Percentiles rank a stretch among this genome's conserved stretches.
Evolutionary conservation across 352 stramenopile genomes (phyloP).

Genomic region (Globisporangium okanoganense): DNA sequence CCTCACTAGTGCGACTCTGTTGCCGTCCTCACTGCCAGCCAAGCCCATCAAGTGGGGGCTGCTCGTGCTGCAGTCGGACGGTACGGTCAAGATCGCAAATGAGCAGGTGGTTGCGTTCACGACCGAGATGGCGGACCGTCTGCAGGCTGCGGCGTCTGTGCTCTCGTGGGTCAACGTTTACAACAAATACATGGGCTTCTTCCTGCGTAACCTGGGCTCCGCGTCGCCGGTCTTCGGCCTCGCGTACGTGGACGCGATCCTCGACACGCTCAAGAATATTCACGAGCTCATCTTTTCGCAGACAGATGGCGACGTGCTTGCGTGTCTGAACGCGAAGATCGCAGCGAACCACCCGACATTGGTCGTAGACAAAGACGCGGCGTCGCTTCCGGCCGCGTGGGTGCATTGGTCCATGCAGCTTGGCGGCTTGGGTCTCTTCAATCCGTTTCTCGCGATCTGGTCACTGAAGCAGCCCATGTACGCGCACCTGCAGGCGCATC

Average conservation of each 20-base stretch:
- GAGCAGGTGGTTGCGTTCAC: constrained; percentile 33
- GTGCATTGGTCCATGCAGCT: constrained; percentile 35
- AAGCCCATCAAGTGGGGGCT: constrained; percentile 41
- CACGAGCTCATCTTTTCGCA: constrained; percentile 30
- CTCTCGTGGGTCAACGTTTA: constrained; percentile 47
- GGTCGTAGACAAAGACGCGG: background rate
- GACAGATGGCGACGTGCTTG: constrained; percentile 33
- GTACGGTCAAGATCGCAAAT: constrained; percentile 28
- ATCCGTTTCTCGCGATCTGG: constrained; percentile 42
- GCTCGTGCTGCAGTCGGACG: constrained; percentile 36
- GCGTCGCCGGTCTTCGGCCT: constrained; percentile 31
- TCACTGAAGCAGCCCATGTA: constrained; percentile 22
- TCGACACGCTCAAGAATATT: constrained; percentile 31
- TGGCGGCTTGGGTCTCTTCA: constrained; percentile 38
- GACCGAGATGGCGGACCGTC: constrained; percentile 33
- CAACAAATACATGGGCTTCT: constrained; percentile 63
- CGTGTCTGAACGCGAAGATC: constrained; percentile 23
- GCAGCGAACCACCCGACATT: constrained; percentile 9
- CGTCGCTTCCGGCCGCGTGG: constrained; percentile 29
- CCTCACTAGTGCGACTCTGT: constrained; percentile 10
- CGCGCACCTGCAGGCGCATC: constrained; percentile 20
- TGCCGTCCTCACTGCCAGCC: constrained; percentile 22
- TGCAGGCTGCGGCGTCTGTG: constrained; percentile 24
- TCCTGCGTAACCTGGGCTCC: constrained; percentile 43
- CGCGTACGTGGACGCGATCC: constrained; percentile 17